Evolutionary conservation across 352 stramenopile species (phyloP), one percentile per base, ranked within the genome.

Genomic region (Globisporangium lucens): DNA sequence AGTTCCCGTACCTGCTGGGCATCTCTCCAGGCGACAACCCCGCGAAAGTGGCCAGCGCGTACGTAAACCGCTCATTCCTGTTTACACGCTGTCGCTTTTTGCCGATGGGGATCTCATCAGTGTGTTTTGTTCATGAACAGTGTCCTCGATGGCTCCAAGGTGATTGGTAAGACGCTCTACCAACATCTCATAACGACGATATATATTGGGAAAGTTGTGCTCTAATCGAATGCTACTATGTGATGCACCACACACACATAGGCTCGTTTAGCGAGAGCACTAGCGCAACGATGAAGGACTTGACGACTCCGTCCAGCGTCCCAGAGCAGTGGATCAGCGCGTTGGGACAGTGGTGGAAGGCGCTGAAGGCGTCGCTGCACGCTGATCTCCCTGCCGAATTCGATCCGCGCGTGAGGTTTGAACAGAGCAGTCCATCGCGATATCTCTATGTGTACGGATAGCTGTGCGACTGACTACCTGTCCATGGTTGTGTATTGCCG

Each of bases 1-100:
- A 82, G 64, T 90, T 94, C 35, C 85, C 85, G 20, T 92, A 89
- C 56, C 57, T 92, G 49, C 43, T 94, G 36, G 80, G 77, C 10
- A 70, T 86, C 12, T 89, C 85, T 0, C 46, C 77, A 7, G 85
- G 80, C 9, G 85, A 94, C 63, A 78, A 87, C 29, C 79, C 74
- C 1, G 61, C 35, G 0, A 61, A 72, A 17, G 78, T 86, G 6
- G 53, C 47, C 1, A 69, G 69, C 33, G 60, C 51, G 79, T 88
- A 75, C 47, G 70, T 61, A n/a, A 7, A 7, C 56, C 3, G 13
- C 9, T 24, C n/a, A 36, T 8, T 49, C 15, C 22, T 29, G 15
- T 5, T 13, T 20, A 36, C 29, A 27, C 12, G 8, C 17, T 65
- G 1, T 10, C 0, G 12, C 20, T 43, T 2, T n/a, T 33, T 33